phyloP scores from a whole-genome alignment of 495 filamentous ascomycete genomes.

The Chaetomidium leptoderma region DNA sequence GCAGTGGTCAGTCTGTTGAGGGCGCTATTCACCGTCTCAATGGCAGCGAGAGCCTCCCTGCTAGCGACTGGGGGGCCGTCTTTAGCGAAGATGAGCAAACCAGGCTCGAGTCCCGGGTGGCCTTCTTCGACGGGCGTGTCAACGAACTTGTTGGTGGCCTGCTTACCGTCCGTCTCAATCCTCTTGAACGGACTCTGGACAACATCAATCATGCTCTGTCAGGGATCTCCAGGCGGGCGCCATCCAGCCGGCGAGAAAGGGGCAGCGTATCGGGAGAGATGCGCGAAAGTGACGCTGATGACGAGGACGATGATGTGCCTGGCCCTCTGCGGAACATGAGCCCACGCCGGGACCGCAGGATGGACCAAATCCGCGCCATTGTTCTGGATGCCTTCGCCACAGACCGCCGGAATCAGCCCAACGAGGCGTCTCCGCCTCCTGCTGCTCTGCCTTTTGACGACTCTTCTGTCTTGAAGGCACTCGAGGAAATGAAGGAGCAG shows the following conservation, averaged over 20 bases:
- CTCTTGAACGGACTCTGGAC: constrained; percentile 71
- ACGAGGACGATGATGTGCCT: constrained; percentile 76
- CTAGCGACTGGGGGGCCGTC: constrained; percentile 88
- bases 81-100: constrained; percentile 77
- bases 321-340: constrained; percentile 58
- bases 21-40: constrained; percentile 64
- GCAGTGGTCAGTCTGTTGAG: constrained; percentile 40
- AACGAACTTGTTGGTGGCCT: constrained; percentile 76
- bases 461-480: constrained; percentile 32
- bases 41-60: constrained; percentile 57
- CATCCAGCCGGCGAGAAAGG: constrained; percentile 44
- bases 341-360: constrained; percentile 65
- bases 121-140: constrained; percentile 85
- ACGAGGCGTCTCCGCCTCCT: constrained; percentile 23
- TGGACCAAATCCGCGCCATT: constrained; percentile 76
- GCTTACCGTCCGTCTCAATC: constrained; percentile 69
- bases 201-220: constrained; percentile 66
- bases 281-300: constrained; percentile 86
- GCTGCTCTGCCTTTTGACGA: constrained; percentile 24
- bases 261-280: constrained; percentile 60
- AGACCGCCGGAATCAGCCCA: constrained; percentile 45
- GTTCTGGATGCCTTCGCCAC: constrained; percentile 73
- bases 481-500: constrained; percentile 49
- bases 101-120: constrained; percentile 65
- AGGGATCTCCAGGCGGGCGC: constrained; percentile 38